Conservation (phyloP, 805 yeast species). For the Ogataea sp. region DNA sequence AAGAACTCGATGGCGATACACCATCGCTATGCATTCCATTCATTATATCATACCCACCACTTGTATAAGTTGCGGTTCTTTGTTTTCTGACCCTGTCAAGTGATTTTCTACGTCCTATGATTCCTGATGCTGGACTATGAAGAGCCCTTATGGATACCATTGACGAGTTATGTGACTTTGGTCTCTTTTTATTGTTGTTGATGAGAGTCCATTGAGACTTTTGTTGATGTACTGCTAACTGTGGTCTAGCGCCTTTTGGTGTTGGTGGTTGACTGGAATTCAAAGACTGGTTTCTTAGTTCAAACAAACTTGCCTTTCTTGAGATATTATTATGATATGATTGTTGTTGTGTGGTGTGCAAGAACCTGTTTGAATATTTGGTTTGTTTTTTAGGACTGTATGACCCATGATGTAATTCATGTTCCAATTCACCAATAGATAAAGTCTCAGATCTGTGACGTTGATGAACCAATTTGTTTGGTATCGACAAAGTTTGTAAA, state of each 20-base stretch:
- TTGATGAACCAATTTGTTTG: not conserved
- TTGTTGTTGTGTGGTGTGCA: too few relatives aligned
- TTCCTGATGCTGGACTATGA: not conserved
- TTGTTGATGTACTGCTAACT: not conserved
- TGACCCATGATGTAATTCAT: not conserved
- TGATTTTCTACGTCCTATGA: not conserved
- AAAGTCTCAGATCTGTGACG: not conserved
- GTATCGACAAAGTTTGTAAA: too few relatives aligned
- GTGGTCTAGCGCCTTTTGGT: not conserved
- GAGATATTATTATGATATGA: not conserved
- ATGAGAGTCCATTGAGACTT: too few relatives aligned
- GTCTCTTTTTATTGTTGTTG: not conserved
- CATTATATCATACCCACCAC: too few relatives aligned
- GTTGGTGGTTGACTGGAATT: not conserved
- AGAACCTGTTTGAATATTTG: not conserved
- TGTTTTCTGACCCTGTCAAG: not conserved
- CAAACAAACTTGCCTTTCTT: not conserved
- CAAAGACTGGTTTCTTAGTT: not conserved
- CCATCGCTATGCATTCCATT: too few relatives aligned
- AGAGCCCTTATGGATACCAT: not conserved
- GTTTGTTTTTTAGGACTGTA: not conserved
- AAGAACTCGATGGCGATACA: not conserved
- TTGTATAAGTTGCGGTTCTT: not conserved
- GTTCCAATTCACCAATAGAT: not conserved
- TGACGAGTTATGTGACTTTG: not conserved